Percentiles rank a stretch among this genome's conserved stretches.
phyloP scores from a whole-genome alignment of 768 basidiomycete genomes.

The Russula compacta region DNA sequence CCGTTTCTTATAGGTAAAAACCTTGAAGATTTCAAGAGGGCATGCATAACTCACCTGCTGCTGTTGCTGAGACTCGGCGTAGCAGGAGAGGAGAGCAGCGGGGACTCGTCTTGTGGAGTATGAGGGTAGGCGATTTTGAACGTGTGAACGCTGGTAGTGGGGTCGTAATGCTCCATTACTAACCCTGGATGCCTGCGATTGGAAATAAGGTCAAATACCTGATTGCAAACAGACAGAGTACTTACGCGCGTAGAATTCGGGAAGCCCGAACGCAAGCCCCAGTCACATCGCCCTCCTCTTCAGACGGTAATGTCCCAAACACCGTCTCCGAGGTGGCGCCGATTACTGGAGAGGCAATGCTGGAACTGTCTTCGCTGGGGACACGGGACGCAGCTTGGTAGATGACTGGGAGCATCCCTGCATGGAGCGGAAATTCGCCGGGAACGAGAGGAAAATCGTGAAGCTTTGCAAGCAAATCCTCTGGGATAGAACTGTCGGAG shows the following conservation, averaged over 20 bases:
- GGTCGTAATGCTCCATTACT: constrained; percentile 12
- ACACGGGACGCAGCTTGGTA: background rate
- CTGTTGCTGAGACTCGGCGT: constrained; percentile 2
- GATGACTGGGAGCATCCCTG: background rate
- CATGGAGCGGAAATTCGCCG: background rate
- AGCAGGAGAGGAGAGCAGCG: background rate
- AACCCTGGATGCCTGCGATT: constrained; percentile 7
- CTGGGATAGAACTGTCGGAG: constrained; percentile 3
- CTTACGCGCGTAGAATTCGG: background rate
- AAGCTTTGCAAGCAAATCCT: constrained; percentile 4
- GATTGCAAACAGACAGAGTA: background rate
- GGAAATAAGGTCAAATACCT: background rate
- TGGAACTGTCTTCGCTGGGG: background rate
- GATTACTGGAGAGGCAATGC: background rate
- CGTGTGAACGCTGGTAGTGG: constrained; percentile 7
- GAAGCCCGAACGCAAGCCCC: background rate
- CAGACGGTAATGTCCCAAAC: background rate
- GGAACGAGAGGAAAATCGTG: constrained; percentile 7
- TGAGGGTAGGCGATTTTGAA: constrained; percentile 11
- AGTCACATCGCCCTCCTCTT: background rate
- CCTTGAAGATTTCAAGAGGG: background rate
- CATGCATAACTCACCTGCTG: background rate
- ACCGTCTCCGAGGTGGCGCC: background rate
- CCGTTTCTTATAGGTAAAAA: background rate
- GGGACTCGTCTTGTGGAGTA: background rate